Conservation (phyloP, 805 yeast genomes). For the Hanseniaspora thailandica region DNA sequence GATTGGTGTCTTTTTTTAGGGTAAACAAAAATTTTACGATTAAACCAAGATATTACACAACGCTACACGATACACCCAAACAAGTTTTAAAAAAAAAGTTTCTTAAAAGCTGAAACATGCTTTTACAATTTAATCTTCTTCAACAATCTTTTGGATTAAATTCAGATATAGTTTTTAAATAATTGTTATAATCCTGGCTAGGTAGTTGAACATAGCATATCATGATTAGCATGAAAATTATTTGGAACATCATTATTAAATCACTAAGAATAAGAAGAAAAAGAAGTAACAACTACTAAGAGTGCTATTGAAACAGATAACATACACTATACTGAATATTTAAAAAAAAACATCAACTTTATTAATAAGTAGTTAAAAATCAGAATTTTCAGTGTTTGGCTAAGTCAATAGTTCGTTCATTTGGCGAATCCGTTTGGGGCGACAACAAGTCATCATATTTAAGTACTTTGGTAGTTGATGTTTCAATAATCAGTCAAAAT, state of each 20-base stretch:
- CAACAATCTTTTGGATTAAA: too few species aligned
- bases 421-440: conserved; percentile 32
- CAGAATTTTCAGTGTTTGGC: conserved; percentile 35
- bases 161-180: conserved; percentile 12
- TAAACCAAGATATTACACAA: too few species aligned
- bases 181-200: conserved; percentile 16
- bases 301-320: conserved; percentile 10
- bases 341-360: not conserved
- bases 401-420: conserved; percentile 23
- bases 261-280: conserved; percentile 9
- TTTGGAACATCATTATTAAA: conserved; percentile 14
- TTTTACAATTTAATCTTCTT: too few species aligned
- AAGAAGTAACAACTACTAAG: conserved; percentile 3
- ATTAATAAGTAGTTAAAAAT: conserved; percentile 13
- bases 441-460: conserved; percentile 31
- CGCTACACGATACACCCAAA: too few species aligned
- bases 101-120: not conserved
- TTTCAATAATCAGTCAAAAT: not conserved
- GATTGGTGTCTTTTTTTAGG: too few species aligned
- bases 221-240: conserved; percentile 32
- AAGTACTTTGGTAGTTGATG: not conserved
- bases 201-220: conserved; percentile 16
- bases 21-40: too few species aligned
- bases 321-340: conserved; percentile 2
- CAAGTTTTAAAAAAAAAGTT: too few species aligned